Evolutionary conservation across 257 asterid species (phyloP).

Genomic region (Nicotiana tabacum): DNA sequence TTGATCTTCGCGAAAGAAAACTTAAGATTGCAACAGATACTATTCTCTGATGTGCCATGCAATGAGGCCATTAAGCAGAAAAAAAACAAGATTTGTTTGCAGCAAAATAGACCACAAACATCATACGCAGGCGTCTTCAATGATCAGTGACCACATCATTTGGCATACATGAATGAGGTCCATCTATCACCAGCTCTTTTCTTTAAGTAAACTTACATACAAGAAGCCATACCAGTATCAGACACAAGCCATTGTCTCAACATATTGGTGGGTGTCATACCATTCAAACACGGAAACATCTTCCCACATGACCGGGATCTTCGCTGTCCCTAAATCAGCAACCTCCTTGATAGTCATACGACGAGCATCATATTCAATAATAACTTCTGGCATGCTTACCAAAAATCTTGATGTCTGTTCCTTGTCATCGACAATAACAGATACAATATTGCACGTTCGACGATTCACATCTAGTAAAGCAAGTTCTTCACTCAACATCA

Average conservation of each 20-base stretch:
- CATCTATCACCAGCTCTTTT: neutral
- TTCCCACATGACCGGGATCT: neutral
- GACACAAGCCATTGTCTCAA: neutral
- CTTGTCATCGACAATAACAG: neutral
- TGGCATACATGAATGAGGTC: too few relatives aligned
- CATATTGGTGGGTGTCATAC: neutral
- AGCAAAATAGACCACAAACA: neutral
- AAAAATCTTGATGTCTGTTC: neutral
- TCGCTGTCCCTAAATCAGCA: neutral
- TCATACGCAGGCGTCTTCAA: neutral
- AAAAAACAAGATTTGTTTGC: too few relatives aligned
- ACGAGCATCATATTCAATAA: conserved; percentile 2
- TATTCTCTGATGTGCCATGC: too few relatives aligned
- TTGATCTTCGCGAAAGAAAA: too few relatives aligned
- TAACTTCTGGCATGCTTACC: neutral
- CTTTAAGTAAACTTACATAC: neutral
- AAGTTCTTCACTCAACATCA: neutral
- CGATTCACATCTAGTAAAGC: neutral
- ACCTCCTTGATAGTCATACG: neutral
- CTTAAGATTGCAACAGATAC: too few relatives aligned
- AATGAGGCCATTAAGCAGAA: too few relatives aligned
- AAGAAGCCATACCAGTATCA: neutral
- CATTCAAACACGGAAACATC: conserved; percentile 6
- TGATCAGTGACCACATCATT: neutral
- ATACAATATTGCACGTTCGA: neutral